Conservation (phyloP, 2,329 filamentous ascomycete species). For the Colletotrichum gigasporum region DNA sequence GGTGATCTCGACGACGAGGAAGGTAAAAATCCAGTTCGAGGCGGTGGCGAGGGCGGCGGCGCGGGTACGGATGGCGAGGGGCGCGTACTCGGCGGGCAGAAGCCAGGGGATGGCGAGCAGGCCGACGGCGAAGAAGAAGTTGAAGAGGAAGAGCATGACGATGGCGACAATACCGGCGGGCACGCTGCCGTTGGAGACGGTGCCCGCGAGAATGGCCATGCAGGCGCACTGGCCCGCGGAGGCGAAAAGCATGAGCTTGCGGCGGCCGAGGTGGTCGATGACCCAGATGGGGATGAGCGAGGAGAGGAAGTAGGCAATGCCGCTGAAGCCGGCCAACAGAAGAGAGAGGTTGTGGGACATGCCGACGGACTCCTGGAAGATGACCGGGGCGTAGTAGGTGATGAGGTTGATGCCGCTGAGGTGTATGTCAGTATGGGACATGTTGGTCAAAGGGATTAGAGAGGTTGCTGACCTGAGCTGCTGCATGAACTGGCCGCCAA, state of each 20-base stretch:
- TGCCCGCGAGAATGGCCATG: conserved; percentile 57
- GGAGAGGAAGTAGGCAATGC: conserved; percentile 45
- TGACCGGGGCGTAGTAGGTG: conserved; percentile 48
- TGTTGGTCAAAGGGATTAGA: too few relatives aligned
- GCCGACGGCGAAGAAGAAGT: conserved; percentile 53
- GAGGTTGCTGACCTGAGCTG: conserved; percentile 46
- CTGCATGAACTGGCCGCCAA: conserved; percentile 57
- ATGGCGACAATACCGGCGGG: conserved; percentile 51
- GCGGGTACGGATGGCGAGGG: conserved; percentile 48
- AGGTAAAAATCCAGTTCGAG: conserved; percentile 47
- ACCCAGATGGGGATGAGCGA: conserved; percentile 45
- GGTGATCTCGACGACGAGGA: conserved; percentile 49
- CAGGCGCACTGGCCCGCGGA: conserved; percentile 47
- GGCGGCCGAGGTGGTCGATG: conserved; percentile 56
- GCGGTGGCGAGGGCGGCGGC: conserved; percentile 49
- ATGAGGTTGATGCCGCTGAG: fast-evolving
- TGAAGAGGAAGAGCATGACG: conserved; percentile 54
- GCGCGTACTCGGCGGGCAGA: conserved; percentile 54
- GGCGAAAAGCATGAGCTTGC: conserved; percentile 66
- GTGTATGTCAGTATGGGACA: conserved; percentile 36
- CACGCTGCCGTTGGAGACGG: conserved; percentile 48
- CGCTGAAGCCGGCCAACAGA: conserved; percentile 62
- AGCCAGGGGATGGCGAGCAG: conserved; percentile 50
- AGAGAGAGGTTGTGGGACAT: conserved; percentile 55
- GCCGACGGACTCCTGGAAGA: conserved; percentile 55